These are phyloP conservation scores for Corylus heterophylla DNA, from an alignment of 306 rosid species.

Conservation along the genomic window DNA sequence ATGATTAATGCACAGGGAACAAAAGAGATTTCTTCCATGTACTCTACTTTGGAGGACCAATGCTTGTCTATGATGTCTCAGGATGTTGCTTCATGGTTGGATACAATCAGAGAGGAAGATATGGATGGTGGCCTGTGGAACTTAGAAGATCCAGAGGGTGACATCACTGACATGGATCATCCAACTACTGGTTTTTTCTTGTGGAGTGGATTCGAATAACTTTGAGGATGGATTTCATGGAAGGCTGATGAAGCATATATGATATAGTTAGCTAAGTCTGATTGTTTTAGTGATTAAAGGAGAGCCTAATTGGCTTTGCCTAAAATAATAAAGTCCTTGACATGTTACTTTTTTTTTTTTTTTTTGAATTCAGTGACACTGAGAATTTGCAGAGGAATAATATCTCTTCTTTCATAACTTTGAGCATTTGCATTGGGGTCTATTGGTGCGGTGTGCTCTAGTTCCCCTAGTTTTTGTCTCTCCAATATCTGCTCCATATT, in stretches of 20 bases:
- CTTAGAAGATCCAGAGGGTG: conserved; percentile 31
- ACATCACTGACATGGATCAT: neutral
- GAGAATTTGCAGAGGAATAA: neutral
- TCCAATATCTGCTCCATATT: neutral
- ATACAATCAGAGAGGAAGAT: conserved; percentile 29
- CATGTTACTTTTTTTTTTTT: neutral
- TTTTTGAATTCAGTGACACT: neutral
- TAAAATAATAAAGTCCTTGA: neutral
- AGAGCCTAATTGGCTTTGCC: no score
- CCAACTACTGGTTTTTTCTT: conserved; percentile 12
- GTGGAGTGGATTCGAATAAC: neutral
- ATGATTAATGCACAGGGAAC: conserved; percentile 10
- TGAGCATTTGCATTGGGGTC: neutral
- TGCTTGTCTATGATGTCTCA: conserved; percentile 23
- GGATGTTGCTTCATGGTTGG: conserved; percentile 33
- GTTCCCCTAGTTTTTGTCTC: neutral
- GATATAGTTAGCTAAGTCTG: neutral
- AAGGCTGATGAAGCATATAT: neutral
- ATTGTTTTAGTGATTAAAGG: neutral
- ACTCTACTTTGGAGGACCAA: conserved; percentile 25
- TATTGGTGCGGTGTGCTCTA: neutral
- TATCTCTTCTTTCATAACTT: neutral
- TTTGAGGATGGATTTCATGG: neutral
- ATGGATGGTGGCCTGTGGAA: conserved; percentile 45
- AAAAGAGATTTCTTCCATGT: conserved; percentile 6